Percentiles rank a stretch among this genome's conserved stretches.
These are phyloP conservation scores for Clarireedia paspali DNA, from an alignment of 2,329 filamentous ascomycete species.

Conservation along the genomic window DNA sequence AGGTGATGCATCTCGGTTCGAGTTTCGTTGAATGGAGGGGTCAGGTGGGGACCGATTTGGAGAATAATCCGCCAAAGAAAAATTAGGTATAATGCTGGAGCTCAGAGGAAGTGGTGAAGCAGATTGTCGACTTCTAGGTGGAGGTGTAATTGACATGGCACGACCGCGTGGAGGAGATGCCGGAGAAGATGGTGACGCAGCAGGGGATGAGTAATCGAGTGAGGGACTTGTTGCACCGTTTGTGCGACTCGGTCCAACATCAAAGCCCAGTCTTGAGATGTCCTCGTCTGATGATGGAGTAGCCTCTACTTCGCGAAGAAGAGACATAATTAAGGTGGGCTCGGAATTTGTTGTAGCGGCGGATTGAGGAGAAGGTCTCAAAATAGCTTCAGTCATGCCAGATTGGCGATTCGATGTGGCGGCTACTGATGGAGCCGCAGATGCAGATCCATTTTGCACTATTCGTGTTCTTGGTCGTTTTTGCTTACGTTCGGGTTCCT, in stretches of 20 bases:
- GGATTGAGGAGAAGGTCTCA: not conserved
- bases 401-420: not conserved
- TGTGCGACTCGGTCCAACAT: slow-evolving; percentile 15
- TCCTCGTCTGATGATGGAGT: slow-evolving; percentile 52
- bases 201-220: slow-evolving; percentile 52
- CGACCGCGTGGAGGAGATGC: slow-evolving; percentile 58
- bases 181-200: slow-evolving; percentile 56
- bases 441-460: slow-evolving; percentile 43
- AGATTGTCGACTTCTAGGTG: slow-evolving; percentile 52
- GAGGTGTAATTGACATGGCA: slow-evolving; percentile 61
- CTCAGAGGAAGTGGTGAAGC: slow-evolving; percentile 62
- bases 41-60: slow-evolving; percentile 45
- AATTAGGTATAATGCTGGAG: slow-evolving; percentile 65
- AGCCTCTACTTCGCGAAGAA: slow-evolving; percentile 81
- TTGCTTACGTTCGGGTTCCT: slow-evolving; percentile 70
- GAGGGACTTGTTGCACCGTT: slow-evolving; percentile 28
- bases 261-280: slow-evolving; percentile 22
- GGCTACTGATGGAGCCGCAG: slow-evolving; percentile 19
- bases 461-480: slow-evolving; percentile 80
- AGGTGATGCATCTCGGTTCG: slow-evolving; percentile 16
- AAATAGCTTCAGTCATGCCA: not conserved
- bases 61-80: slow-evolving; percentile 68
- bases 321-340: slow-evolving; percentile 77
- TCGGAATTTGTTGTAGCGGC: slow-evolving; percentile 34
- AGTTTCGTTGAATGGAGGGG: slow-evolving; percentile 21